A percentile compares a stretch with the other conserved stretches of the same genome.
Evolutionary conservation across 257 asterid species (phyloP).

Genomic region (Rhazya stricta): DNA sequence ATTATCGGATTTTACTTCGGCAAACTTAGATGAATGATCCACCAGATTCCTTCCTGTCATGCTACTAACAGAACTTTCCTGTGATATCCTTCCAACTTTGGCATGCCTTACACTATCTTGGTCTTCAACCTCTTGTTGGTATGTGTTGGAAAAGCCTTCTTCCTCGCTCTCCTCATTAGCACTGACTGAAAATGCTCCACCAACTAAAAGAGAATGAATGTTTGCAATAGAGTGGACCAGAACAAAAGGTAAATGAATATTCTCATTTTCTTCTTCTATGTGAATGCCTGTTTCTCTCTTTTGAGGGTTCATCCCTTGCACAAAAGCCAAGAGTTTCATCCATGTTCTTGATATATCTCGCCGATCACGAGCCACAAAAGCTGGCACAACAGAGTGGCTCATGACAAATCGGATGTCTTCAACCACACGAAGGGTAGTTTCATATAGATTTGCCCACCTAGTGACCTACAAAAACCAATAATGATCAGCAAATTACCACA

Average conservation of each 20-base stretch:
- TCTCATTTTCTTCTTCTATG: slow-evolving; percentile 80
- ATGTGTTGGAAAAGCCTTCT: slow-evolving; percentile 32
- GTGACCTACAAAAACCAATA: slow-evolving; percentile 41
- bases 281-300: slow-evolving; percentile 86
- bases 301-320: slow-evolving; percentile 92
- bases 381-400: slow-evolving; percentile 83
- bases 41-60: slow-evolving; percentile 46
- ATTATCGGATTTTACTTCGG: slow-evolving; percentile 32
- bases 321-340: slow-evolving; percentile 81
- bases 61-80: slow-evolving; percentile 72
- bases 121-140: slow-evolving; percentile 56
- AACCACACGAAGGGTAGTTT: slow-evolving; percentile 73
- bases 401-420: slow-evolving; percentile 85
- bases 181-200: slow-evolving; percentile 70
- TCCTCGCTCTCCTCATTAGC: slow-evolving; percentile 39
- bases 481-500: not conserved
- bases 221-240: slow-evolving; percentile 67
- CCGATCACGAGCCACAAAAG: slow-evolving; percentile 55
- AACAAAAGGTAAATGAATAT: slow-evolving; percentile 66
- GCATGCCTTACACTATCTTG: slow-evolving; percentile 78
- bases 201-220: slow-evolving; percentile 70
- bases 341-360: slow-evolving; percentile 70
- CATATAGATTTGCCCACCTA: slow-evolving; percentile 71
- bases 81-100: slow-evolving; percentile 88
- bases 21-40: slow-evolving; percentile 41